Conservation (phyloP, 176 grass and related monocot genomes). For the Phoenix dactylifera region DNA sequence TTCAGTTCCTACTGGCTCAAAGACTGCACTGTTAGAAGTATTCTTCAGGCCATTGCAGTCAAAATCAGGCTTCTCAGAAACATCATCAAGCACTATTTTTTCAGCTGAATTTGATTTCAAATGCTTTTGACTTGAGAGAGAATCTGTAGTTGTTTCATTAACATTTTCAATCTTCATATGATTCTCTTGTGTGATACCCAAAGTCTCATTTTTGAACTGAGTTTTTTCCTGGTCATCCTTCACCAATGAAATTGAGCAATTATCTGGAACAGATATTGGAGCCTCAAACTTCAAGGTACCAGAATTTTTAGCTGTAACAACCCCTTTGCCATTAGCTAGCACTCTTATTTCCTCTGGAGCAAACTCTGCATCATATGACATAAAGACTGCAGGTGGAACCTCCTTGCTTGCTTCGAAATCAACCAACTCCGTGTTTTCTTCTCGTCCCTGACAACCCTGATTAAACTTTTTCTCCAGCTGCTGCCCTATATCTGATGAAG, state of each 20-base stretch:
- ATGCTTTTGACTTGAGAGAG: background rate
- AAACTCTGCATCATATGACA: background rate
- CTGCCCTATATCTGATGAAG: background rate
- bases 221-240: background rate
- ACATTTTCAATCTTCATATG: background rate
- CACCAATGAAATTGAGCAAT: background rate
- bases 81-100: background rate
- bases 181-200: background rate
- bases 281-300: background rate
- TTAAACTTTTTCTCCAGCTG: background rate
- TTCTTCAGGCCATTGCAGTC: background rate
- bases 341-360: background rate
- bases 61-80: background rate
- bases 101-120: background rate
- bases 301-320: background rate
- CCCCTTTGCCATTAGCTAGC: background rate
- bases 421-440: background rate
- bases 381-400: background rate
- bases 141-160: background rate
- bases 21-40: background rate
- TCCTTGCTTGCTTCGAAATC: background rate
- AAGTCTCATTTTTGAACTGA: background rate
- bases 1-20: background rate
- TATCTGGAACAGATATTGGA: background rate
- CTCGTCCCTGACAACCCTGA: background rate